phyloP scores from a whole-genome alignment of 2,329 filamentous ascomycete genomes.

The Hymenoscyphus repandus region DNA sequence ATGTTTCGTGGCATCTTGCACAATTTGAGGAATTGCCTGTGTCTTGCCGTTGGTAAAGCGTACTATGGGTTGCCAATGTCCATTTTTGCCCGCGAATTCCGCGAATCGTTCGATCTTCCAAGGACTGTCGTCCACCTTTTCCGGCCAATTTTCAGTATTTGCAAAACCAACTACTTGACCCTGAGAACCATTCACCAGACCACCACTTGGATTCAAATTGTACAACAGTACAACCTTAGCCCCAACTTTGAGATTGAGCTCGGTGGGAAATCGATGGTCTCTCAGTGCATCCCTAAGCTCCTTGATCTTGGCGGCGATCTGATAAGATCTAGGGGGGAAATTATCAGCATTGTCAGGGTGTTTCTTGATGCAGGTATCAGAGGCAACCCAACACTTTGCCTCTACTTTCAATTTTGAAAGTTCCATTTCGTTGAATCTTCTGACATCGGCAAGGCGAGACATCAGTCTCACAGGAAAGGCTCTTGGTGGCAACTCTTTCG shows the following conservation, averaged over 20 bases:
- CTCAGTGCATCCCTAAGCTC: conserved; percentile 13
- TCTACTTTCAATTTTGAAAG: conserved; percentile 8
- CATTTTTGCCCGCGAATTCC: conserved; percentile 1
- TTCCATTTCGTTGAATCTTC: conserved; percentile 13
- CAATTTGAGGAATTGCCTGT: conserved; percentile 10
- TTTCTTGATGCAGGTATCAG: conserved; percentile 13
- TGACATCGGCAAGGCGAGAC: conserved; percentile 18
- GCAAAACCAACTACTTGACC: conserved; percentile 23
- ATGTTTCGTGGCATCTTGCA: conserved; percentile 9
- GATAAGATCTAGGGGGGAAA: neutral
- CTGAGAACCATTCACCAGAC: conserved; percentile 28
- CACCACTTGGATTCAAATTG: conserved; percentile 15
- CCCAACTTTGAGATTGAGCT: conserved; percentile 21
- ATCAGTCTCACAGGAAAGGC: conserved; percentile 23
- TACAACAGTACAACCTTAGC: conserved; percentile 26
- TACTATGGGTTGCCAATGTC: conserved; percentile 13
- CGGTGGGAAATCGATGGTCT: conserved; percentile 16
- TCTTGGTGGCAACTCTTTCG: conserved; percentile 11
- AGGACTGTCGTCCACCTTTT: neutral
- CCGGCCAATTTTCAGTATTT: conserved; percentile 4
- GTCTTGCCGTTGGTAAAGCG: conserved; percentile 17
- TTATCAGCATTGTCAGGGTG: neutral
- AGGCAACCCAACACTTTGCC: conserved; percentile 13
- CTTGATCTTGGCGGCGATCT: conserved; percentile 7
- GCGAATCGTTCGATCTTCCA: neutral